Evolutionary conservation across 163 green algal genomes (phyloP), one percentile per base, ranked within the genome.

Genomic region (Chlamydomonas reinhardtii): DNA sequence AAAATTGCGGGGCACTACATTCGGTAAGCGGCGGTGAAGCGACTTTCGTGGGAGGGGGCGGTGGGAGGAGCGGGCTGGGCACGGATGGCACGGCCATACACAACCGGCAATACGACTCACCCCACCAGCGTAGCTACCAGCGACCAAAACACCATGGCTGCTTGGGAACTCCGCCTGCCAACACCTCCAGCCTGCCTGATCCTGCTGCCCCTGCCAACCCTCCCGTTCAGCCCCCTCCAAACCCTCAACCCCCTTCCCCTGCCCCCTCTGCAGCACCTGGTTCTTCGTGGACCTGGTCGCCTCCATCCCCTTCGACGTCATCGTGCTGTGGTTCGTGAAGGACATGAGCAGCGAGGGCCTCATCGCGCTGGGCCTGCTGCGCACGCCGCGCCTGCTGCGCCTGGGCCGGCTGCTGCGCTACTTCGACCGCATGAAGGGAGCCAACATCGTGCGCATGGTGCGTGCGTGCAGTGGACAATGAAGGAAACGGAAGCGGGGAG

Each of bases 381-480:
- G 91, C 88, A 94, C 91, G n/a, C 91, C 92, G 29, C 90, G 93
- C 19, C 82, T 96, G 75, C 88, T 96, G 54, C 86, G 93, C 52
- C 85, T 96, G 54, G 91, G 90, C 20, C 77, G 90, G 5, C 90
- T 96, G 66, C 74, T 96, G 84, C 89, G 91, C 27, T 92, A 94
- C 86, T 88, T 96, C 27, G 93, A 96, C 73, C 90, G 91, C 39
- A 92, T 96, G 76, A 91, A 92, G 77, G 92, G 89, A 16, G 92
- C 91, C 62, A 94, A 94, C 85, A 89, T 95, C 48, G 90, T 93
- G 73, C 82, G 83, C 64, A 93, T 93, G 25, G 75, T 94, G 62
- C 52, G 89, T 34, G 17, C 8, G 14, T 12, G n/a, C n/a, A n/a
- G n/a, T n/a, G n/a, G n/a, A n/a, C n/a, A n/a, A n/a, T n/a, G n/a